These are phyloP conservation scores for Lachnellula occidentalis DNA, from an alignment of 2,329 filamentous ascomycete species.

Conservation along the genomic window DNA sequence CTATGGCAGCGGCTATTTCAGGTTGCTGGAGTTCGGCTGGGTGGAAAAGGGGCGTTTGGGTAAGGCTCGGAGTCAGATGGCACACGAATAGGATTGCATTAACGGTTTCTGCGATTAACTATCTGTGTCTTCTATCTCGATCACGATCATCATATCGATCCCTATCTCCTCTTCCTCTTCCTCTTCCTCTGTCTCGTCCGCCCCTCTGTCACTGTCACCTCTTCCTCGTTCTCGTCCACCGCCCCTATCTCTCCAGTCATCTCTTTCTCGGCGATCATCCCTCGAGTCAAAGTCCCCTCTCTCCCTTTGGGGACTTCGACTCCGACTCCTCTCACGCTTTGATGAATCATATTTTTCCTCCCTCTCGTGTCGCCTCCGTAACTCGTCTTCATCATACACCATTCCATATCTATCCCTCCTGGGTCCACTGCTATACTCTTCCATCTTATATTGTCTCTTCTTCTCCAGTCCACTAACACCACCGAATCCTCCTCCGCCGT, in stretches of 20 bases:
- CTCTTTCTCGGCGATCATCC: constrained; percentile 16
- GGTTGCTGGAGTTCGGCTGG: background rate
- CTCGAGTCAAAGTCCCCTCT: constrained; percentile 17
- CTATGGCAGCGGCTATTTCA: no score
- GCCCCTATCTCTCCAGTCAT: constrained; percentile 15
- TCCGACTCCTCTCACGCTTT: constrained; percentile 28
- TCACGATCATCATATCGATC: constrained; percentile 21
- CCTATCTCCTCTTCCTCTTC: constrained; percentile 7
- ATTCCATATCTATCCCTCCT: constrained; percentile 61
- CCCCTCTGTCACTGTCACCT: constrained; percentile 16
- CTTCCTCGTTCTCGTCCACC: constrained; percentile 16
- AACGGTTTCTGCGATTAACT: background rate
- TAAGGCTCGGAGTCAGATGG: background rate
- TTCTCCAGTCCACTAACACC: constrained; percentile 85
- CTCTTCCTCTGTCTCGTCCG: constrained; percentile 12
- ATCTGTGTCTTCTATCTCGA: constrained; percentile 11
- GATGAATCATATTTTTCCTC: constrained; percentile 29
- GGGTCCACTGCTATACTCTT: constrained; percentile 31
- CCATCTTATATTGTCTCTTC: constrained; percentile 76
- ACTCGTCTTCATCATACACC: constrained; percentile 72
- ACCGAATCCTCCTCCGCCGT: constrained; percentile 72
- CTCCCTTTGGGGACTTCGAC: constrained; percentile 28
- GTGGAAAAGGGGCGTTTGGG: background rate
- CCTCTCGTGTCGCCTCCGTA: constrained; percentile 46
- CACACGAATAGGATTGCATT: background rate